Percentiles rank a stretch among this genome's conserved stretches.
Conservation (phyloP, 2,329 filamentous ascomycete species). For the Trichoderma simmonsii region DNA sequence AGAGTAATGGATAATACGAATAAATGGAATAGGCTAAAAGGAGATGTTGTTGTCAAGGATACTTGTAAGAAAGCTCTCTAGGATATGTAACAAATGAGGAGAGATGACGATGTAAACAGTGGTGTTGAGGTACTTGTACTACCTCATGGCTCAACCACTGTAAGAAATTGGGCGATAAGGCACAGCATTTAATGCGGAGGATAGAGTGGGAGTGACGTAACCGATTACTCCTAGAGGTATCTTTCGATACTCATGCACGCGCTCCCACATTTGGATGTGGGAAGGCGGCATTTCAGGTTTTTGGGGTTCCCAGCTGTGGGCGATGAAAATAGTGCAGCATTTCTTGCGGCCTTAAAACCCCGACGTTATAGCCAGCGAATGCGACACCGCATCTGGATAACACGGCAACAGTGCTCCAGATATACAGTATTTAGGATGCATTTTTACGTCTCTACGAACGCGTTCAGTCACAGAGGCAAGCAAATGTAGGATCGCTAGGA, state of each 20-base stretch:
- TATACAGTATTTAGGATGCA: background rate
- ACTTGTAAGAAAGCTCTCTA: background rate
- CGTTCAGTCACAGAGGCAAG: background rate
- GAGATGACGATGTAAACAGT: background rate
- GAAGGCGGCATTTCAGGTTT: background rate
- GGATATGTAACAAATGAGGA: background rate
- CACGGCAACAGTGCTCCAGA: background rate
- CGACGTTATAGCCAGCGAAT: background rate
- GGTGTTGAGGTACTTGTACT: constrained; percentile 2
- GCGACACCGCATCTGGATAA: background rate
- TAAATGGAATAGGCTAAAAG: background rate
- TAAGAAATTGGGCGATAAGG: background rate
- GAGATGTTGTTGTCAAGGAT: background rate
- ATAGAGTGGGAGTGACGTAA: background rate
- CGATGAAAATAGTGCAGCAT: background rate
- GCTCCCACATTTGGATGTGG: background rate
- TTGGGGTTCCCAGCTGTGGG: background rate
- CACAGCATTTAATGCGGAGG: background rate
- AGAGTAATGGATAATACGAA: background rate
- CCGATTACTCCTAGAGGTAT: background rate
- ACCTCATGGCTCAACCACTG: background rate
- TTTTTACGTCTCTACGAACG: background rate
- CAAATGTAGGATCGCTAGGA: constrained; percentile 49
- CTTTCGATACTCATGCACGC: background rate
- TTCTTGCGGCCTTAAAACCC: background rate